Evolutionary conservation across 805 yeast species (phyloP), one percentile per base, ranked within the genome.

Genomic region (Metahyphopichia silvanorum): DNA sequence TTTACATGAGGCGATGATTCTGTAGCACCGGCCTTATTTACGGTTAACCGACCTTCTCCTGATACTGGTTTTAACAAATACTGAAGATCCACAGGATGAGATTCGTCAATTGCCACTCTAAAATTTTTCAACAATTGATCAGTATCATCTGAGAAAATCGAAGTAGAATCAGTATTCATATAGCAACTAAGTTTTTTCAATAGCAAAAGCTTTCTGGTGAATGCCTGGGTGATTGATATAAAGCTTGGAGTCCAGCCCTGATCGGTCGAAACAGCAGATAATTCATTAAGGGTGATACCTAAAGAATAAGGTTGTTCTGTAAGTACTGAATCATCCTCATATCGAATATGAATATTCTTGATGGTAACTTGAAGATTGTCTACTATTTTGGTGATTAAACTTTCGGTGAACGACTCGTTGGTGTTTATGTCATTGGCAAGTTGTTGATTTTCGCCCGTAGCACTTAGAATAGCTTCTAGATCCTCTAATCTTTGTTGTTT

Each of bases 281-380:
- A 67, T 59, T 93, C 98, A 25, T 77, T 74, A 30, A 93, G 69
- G 0, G 94, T 82, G 12, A 87, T 46, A 4, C 99, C 99, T 23
- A 88, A 60, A 0, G 96, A 71, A 44, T 85, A 86, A 3, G 96
- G 95, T 19, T 55, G 51, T 36, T 79, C 82, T 0, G 95, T 80
- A 43, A 86, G 79, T 4, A 77, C 71, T 5, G 73, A 64, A 37
- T 69, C 71, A 59, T 93, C 98, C 50, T 94, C 98, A 50, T 89
- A 93, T 36, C 98, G 71, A 14, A 93, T 57, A 56, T 93, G 99
- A 42, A 93, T 93, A 51, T 86, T 87, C 47, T 81, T 86, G 43
- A 93, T 86, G 2, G 95, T 85, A 9, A 93, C 74, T 56, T 93
- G 98, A 33, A 94, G 63, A 52, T 93, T 93, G 57, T 93, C 98